Percentiles rank a stretch among this genome's conserved stretches.
These are phyloP conservation scores for Trametes punicea DNA, from an alignment of 768 basidiomycete species.

Conservation along the genomic window DNA sequence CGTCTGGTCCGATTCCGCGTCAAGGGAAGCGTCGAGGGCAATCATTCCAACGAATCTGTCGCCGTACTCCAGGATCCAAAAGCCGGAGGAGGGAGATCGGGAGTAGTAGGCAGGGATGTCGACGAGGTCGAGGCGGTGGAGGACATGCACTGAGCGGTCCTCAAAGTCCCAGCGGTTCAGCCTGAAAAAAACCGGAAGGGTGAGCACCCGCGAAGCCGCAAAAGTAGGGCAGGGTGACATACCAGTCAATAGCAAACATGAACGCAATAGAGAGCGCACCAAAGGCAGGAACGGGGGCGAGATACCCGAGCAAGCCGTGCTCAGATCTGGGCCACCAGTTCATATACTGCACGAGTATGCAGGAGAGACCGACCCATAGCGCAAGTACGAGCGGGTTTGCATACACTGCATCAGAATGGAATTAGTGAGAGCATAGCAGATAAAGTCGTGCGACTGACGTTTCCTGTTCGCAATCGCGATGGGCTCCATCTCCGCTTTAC, in stretches of 20 bases:
- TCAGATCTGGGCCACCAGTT: conserved; percentile 62
- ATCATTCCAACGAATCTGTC: conserved; percentile 62
- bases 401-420: conserved; percentile 39
- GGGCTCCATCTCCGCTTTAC: conserved; percentile 62
- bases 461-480: conserved; percentile 64
- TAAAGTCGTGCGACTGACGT: conserved; percentile 36
- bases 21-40: conserved; percentile 60
- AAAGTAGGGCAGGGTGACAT: conserved; percentile 17
- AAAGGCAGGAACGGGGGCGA: conserved; percentile 63
- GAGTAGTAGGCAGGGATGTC: conserved; percentile 55
- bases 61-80: conserved; percentile 66
- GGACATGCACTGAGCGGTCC: conserved; percentile 43
- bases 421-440: neutral
- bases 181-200: conserved; percentile 44
- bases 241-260: conserved; percentile 73
- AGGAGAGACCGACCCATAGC: conserved; percentile 60
- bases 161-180: conserved; percentile 70
- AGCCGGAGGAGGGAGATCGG: conserved; percentile 57
- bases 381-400: conserved; percentile 55
- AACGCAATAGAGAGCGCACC: conserved; percentile 60
- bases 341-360: conserved; percentile 55
- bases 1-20: conserved; percentile 34
- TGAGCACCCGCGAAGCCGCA: too few species aligned
- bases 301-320: conserved; percentile 45
- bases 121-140: conserved; percentile 54